Base-by-base conservation (phyloP, 177 flowering plant species). In the Vitis hybrid region DNA sequence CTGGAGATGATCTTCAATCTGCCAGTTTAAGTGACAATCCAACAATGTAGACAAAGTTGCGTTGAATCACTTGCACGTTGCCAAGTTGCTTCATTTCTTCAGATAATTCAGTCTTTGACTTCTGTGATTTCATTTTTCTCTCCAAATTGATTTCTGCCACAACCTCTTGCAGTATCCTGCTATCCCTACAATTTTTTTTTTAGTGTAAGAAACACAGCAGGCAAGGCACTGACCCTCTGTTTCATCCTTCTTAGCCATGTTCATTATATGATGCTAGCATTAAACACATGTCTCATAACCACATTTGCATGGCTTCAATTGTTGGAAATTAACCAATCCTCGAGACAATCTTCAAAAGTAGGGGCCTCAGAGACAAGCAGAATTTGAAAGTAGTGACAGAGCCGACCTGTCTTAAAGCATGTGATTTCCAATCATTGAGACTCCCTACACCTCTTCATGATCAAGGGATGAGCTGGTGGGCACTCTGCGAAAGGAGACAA, bases 261-360 rank as follows among this genome's bases (percentile, higher is more conserved):
- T 96, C 93, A 95, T 91, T 50, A 95, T 87, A 75, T 93, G 97
- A 83, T 95, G 96, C 99, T 98, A 95, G 70, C 99, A 95, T 98
- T 98, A 95, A 45, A 95, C 96, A 81, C 99, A 95, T 69, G 93
- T 84, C 99, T 95, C 21, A 21, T 21, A 21, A 21, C 21, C 21
- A 21, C 21, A 21, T 21, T 21, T 21, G 21, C 21, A 21, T 21
- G 21, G 21, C 21, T 21, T 21, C 21, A 21, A 21, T 21, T 21
- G 21, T 21, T 21, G 21, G 21, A 21, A 21, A 21, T 21, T 21
- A 21, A 21, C 21, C 21, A 21, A 21, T 21, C 21, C 21, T 21
- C n/a, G n/a, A n/a, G n/a, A n/a, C n/a, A n/a, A n/a, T n/a, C n/a
- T n/a, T n/a, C n/a, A n/a, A n/a, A n/a, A n/a, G n/a, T n/a, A n/a